Evolutionary conservation across 257 asterid genomes (phyloP), one percentile per base, ranked within the genome.

Genomic region (Przewalskia tangutica): DNA sequence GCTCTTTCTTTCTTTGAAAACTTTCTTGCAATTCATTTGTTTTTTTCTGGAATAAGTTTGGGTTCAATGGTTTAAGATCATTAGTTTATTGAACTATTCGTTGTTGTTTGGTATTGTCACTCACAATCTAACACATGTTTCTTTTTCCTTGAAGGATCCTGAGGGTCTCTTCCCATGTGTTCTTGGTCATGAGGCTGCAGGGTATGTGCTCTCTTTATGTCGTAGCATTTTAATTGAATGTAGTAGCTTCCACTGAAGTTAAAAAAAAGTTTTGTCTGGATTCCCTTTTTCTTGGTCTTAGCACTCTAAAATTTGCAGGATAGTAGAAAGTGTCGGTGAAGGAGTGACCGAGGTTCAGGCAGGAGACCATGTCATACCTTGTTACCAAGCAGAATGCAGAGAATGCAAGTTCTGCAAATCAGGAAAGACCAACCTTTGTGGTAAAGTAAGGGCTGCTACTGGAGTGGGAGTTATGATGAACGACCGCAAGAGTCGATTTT

Each of bases 101-200:
- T 55, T 13, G n/a, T 18, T 77, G 50, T 77, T 56, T 78, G 82
- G 1, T 58, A 55, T 55, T 58, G 23, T 2, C 12, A 44, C 48
- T 32, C 5, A n/a, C 56, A 36, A 68, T 54, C 75, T 51, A 40
- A 66, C 16, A 79, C 64, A 0, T 63, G 5, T 79, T 56, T 42
- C 76, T 82, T 83, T 86, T 56, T 83, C 51, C 18, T 68, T 89
- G 88, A 82, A 95, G 99, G 99, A 96, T 89, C 99, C 99, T 13
- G 99, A 96, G 86, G 99, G 99, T 82, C 98, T 94, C 56, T 96
- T 96, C 88, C 99, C 99, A 48, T 96, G 99, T 84, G 89, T 94
- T 75, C 99, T 96, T 77, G 98, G 99, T 82, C 99, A 96, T 38
- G 99, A 96, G 89, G 99, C 98, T 86, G 98, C 99, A 12, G 99